Conservation (phyloP, 768 basidiomycete genomes). For the Tulasnella sp. region DNA sequence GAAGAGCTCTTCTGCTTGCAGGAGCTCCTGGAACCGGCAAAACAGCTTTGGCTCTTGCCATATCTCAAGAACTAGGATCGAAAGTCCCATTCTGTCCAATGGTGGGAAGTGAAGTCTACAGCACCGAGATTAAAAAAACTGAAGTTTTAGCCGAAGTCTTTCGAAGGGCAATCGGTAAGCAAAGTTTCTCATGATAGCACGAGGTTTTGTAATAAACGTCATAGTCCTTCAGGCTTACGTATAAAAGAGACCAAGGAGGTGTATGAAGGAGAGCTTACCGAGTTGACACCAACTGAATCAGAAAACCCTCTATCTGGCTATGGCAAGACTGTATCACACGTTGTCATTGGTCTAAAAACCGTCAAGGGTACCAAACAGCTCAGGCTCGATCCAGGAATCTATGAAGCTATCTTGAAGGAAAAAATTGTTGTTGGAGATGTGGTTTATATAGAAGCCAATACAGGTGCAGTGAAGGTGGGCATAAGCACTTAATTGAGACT, state of each 20-base stretch:
- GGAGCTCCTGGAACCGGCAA: constrained; percentile 98
- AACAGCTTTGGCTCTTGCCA: constrained; percentile 90
- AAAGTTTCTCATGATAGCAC: background rate
- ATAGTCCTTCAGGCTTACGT: constrained; percentile 54
- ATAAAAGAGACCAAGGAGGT: constrained; percentile 99
- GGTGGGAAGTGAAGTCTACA: constrained; percentile 97
- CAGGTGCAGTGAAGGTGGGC: constrained; percentile 83
- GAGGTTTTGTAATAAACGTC: background rate
- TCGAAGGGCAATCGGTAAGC: constrained; percentile 85
- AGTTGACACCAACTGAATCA: constrained; percentile 88
- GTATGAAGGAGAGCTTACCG: constrained; percentile 96
- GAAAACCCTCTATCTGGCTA: constrained; percentile 97
- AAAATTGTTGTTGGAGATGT: constrained; percentile 95
- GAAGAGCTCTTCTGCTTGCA: constrained; percentile 79
- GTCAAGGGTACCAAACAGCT: constrained; percentile 90
- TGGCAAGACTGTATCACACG: constrained; percentile 98
- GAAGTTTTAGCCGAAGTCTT: constrained; percentile 94
- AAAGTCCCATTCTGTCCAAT: constrained; percentile 98
- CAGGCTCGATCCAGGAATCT: constrained; percentile 85
- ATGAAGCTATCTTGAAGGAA: constrained; percentile 95
- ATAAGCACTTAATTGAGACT: background rate
- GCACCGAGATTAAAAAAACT: constrained; percentile 96
- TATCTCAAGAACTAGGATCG: constrained; percentile 84
- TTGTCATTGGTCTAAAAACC: constrained; percentile 90
- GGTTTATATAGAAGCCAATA: constrained; percentile 86